Conservation (phyloP, 108 stramenopile genomes). For the Skeletonema menzelii region DNA sequence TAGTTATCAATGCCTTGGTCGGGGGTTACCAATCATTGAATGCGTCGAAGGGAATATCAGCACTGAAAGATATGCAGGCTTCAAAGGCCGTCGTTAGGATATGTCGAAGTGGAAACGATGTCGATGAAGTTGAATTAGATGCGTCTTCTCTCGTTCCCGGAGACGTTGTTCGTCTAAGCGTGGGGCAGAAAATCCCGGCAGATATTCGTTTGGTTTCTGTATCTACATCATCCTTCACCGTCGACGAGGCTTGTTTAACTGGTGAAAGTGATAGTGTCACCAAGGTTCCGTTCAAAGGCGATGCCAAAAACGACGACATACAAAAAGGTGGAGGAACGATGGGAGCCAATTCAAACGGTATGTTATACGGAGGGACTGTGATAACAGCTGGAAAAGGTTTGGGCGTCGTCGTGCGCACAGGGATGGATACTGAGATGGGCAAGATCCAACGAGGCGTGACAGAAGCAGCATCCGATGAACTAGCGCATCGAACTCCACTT, state of each 20-base stretch:
- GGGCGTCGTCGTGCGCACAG: slow-evolving; percentile 92
- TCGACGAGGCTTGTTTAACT: slow-evolving; percentile 82
- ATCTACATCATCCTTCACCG: slow-evolving; percentile 55
- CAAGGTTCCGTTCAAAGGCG: slow-evolving; percentile 66
- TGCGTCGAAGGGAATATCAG: slow-evolving; percentile 86
- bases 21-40: slow-evolving; percentile 96
- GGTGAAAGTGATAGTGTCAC: slow-evolving; percentile 82
- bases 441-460: slow-evolving; percentile 88
- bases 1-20: slow-evolving; percentile 95
- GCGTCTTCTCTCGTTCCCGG: slow-evolving; percentile 90
- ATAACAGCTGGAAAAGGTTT: slow-evolving; percentile 87
- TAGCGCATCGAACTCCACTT: slow-evolving; percentile 90
- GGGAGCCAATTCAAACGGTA: slow-evolving; percentile 56
- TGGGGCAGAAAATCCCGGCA: slow-evolving; percentile 96
- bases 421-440: slow-evolving; percentile 96
- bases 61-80: slow-evolving; percentile 80
- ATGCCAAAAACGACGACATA: slow-evolving; percentile 33
- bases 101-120: not conserved
- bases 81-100: slow-evolving; percentile 43
- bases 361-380: slow-evolving; percentile 95
- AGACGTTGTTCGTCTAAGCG: slow-evolving; percentile 87
- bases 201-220: slow-evolving; percentile 81
- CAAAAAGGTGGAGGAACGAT: slow-evolving; percentile 33
- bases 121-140: slow-evolving; percentile 51
- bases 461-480: slow-evolving; percentile 62